Evolutionary conservation across 495 filamentous ascomycete species (phyloP).

Genomic region (Tuber umbilicatum): DNA sequence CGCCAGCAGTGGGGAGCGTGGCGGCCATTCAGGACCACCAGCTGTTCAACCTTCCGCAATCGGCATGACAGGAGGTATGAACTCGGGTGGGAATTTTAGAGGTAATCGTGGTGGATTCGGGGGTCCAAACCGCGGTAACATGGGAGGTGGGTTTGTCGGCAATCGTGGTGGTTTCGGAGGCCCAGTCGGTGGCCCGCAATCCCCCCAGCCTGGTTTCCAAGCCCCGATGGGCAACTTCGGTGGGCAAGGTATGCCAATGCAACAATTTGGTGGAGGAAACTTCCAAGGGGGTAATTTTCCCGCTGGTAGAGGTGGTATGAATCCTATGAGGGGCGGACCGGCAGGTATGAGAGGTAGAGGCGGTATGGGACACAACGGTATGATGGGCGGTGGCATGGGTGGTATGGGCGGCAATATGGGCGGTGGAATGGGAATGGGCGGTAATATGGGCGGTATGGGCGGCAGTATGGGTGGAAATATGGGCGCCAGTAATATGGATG

Average conservation of each 20-base stretch:
- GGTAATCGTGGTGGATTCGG: conserved; percentile 43
- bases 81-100: conserved; percentile 46
- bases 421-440: conserved; percentile 57
- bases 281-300: conserved; percentile 52
- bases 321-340: conserved; percentile 37
- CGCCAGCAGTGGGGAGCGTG: conserved; percentile 41
- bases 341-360: conserved; percentile 62
- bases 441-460: conserved; percentile 46
- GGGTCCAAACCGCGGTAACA: conserved; percentile 45
- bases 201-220: conserved; percentile 45
- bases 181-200: conserved; percentile 46
- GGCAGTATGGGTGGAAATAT: conserved; percentile 48
- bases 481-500: conserved; percentile 56
- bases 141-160: conserved; percentile 51
- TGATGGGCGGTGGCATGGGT: conserved; percentile 52
- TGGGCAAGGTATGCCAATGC: conserved; percentile 53
- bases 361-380: conserved; percentile 50
- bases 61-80: conserved; percentile 39
- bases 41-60: conserved; percentile 38
- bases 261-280: conserved; percentile 50
- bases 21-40: conserved; percentile 39
- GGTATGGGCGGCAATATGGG: conserved; percentile 60
- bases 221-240: conserved; percentile 58
- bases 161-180: conserved; percentile 51
- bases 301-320: conserved; percentile 44